Percentiles rank a stretch among this genome's conserved stretches.
Evolutionary conservation across 108 stramenopile species (phyloP).

Genomic region (Hondaea fermentalgiana): DNA sequence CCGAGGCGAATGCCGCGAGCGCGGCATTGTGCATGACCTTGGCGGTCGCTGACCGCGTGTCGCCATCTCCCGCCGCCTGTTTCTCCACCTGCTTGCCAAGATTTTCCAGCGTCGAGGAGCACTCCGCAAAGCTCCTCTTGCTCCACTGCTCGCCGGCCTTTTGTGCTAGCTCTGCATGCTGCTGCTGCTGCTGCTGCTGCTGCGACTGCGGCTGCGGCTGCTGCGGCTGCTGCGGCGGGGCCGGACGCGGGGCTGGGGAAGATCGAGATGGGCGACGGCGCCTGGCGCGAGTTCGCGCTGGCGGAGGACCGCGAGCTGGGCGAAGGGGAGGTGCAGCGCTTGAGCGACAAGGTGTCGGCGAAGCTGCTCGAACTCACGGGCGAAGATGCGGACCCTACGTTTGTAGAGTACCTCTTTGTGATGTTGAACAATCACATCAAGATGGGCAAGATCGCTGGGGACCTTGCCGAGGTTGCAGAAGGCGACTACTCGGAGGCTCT

Average conservation of each 20-base stretch:
- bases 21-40: neutral
- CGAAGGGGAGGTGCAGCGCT: neutral
- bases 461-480: neutral
- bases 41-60: neutral
- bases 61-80: neutral
- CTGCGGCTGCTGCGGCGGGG: neutral
- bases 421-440: neutral
- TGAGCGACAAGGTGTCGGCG: neutral
- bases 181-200: neutral
- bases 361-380: neutral
- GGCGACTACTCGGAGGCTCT: conserved; percentile 2
- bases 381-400: neutral
- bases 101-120: neutral
- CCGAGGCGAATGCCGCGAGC: neutral
- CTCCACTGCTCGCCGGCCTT: neutral
- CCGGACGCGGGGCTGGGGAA: neutral
- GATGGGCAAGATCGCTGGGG: neutral
- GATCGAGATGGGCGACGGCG: neutral
- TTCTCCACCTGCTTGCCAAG: neutral
- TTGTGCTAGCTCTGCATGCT: neutral
- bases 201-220: neutral
- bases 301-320: neutral
- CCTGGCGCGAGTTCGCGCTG: neutral
- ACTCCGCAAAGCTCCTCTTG: neutral
- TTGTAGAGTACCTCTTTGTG: neutral